Base-by-base conservation (phyloP, 441 rosid species). In the California macrophylla region DNA sequence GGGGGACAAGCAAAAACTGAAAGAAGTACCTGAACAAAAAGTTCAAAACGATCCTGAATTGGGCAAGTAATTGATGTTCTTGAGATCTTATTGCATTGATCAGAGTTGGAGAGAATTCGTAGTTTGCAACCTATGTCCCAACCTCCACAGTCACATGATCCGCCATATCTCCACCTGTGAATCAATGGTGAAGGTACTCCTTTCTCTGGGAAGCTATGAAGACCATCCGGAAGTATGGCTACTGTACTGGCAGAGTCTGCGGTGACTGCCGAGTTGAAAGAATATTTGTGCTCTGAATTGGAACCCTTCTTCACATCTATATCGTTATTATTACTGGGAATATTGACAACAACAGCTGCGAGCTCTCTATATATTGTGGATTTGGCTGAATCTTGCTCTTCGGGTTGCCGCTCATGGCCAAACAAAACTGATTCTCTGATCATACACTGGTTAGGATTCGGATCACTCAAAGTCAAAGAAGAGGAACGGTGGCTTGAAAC, bases 71-170 rank as follows among this genome's bases (percentile, higher is more conserved):
- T 69, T 10, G 74, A 76, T 25, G 66, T 3, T 50, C 25, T 68
- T 30, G 80, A 72, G 71, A 67, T 64, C 72, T 78, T 50, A 26
- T 56, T 21, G 69, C 69, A 40, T 69, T 64, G 72, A 36, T 67
- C 71, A 26, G 69, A 75, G 60, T 77, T 72, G 40, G 86, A 76
- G 52, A 93, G 81, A 15, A 85, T 70, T 4, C 85, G 79, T 1
- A 89, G 80, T 72, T 85, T 83, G 76, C 98, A 93, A 67, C 97
- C 98, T 8, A 90, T 82, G 82, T 93, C 98, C 98, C 98, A 93
- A 25, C 98, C 98, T 54, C 98, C 98, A 70, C 98, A 93, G 69
- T 93, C 97, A n/a, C 98, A 93, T 24, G 79, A 69, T 69, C 96
- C 97, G 69, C 94, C 89, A 6, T 85, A 76, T 70, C 67, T 88